These are phyloP conservation scores for Ramaria rubella DNA, from an alignment of 768 basidiomycete genomes.

Conservation along the genomic window DNA sequence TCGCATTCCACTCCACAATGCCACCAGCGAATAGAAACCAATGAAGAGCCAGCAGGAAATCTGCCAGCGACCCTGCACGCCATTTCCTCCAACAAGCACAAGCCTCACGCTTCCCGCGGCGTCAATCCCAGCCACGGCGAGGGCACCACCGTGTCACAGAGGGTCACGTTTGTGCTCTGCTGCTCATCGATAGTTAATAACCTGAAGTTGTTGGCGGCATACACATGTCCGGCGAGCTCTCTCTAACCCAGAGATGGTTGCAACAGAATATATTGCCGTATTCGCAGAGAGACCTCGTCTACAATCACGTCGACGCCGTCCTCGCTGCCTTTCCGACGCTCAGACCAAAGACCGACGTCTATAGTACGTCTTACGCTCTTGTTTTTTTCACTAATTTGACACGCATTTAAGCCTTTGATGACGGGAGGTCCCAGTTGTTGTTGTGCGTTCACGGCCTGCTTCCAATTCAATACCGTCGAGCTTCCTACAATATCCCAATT, in stretches of 20 bases:
- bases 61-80: background rate
- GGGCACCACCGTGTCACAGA: too few relatives aligned
- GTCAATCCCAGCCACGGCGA: background rate
- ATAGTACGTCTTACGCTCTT: conserved; percentile 39
- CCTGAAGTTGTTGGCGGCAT: background rate
- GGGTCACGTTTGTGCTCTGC: too few relatives aligned
- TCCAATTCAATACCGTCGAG: conserved; percentile 70
- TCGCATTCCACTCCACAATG: background rate
- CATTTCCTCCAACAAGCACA: background rate
- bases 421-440: conserved; percentile 87
- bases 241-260: conserved; percentile 50
- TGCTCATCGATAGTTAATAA: background rate
- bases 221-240: background rate
- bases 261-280: conserved; percentile 58
- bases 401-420: conserved; percentile 68
- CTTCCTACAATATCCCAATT: conserved; percentile 90
- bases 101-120: too few relatives aligned
- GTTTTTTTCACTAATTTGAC: conserved; percentile 11
- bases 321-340: conserved; percentile 51
- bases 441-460: conserved; percentile 88
- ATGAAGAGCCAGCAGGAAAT: background rate
- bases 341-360: conserved; percentile 74
- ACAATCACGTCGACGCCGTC: conserved; percentile 53
- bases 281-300: conserved; percentile 47
- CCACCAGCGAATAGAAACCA: background rate